A percentile compares a stretch with the other conserved stretches of the same genome.
These are phyloP conservation scores for Quercus rubra DNA, from an alignment of 306 rosid species.

Conservation along the genomic window DNA sequence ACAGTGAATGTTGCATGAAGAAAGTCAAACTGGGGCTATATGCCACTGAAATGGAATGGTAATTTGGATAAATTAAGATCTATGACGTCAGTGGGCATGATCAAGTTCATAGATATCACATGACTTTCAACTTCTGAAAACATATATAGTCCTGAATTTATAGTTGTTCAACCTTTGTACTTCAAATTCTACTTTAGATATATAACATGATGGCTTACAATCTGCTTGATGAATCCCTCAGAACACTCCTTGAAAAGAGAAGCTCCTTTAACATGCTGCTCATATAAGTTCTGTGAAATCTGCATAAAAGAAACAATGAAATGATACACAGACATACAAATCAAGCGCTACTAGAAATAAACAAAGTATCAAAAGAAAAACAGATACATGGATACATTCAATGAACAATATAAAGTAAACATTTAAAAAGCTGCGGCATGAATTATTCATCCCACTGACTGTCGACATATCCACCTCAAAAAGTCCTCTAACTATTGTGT, in stretches of 20 bases:
- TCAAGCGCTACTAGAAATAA: not conserved
- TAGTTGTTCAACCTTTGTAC: not conserved
- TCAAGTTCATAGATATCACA: not conserved
- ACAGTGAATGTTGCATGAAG: too few species aligned
- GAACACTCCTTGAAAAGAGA: conserved; percentile 59
- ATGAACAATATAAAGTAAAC: not conserved
- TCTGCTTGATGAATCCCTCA: conserved; percentile 51
- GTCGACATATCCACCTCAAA: too few species aligned
- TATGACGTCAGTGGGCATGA: not conserved
- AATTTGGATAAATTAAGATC: not conserved
- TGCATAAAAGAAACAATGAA: conserved; percentile 20
- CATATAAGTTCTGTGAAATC: conserved; percentile 55
- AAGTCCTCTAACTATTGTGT: too few species aligned
- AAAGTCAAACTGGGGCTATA: not conserved
- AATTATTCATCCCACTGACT: not conserved
- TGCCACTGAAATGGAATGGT: not conserved
- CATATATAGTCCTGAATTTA: not conserved
- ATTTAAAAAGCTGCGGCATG: not conserved
- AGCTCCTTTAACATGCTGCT: conserved; percentile 43
- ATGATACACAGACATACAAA: not conserved
- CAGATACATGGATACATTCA: not conserved
- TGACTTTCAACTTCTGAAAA: not conserved
- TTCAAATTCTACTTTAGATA: not conserved
- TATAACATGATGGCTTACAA: conserved; percentile 35
- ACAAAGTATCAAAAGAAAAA: conserved; percentile 5